These are phyloP conservation scores for Dryas alaskensis DNA, from an alignment of 306 rosid species.

Conservation along the genomic window DNA sequence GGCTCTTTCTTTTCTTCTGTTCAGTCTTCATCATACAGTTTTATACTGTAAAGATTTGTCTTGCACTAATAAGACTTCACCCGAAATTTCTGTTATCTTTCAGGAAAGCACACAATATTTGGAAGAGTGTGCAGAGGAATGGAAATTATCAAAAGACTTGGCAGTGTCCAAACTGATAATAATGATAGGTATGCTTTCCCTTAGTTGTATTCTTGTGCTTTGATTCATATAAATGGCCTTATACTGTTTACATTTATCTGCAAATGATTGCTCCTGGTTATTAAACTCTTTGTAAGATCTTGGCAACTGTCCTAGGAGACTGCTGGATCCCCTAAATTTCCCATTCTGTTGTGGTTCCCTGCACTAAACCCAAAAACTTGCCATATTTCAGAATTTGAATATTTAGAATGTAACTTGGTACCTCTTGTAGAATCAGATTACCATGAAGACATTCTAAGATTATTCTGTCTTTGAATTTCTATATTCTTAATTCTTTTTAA, in stretches of 20 bases:
- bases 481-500: background rate
- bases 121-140: constrained; percentile 87
- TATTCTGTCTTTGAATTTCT: background rate
- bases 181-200: constrained; percentile 70
- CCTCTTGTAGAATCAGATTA: background rate
- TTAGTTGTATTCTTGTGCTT: background rate
- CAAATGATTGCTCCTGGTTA: background rate
- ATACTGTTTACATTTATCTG: background rate
- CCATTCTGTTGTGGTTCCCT: background rate
- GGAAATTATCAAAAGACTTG: constrained; percentile 96
- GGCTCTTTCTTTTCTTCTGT: background rate
- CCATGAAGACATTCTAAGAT: background rate
- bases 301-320: background rate
- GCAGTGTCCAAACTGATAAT: constrained; percentile 94
- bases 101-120: constrained; percentile 96
- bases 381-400: background rate
- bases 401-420: background rate
- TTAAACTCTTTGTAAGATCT: background rate
- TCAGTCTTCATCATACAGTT: background rate
- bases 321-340: background rate
- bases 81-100: constrained; percentile 27
- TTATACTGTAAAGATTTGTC: background rate
- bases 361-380: background rate
- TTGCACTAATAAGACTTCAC: constrained; percentile 19
- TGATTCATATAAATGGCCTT: background rate